Percentiles rank a stretch among this genome's conserved stretches.
Evolutionary conservation across 768 basidiomycete genomes (phyloP).

Genomic region (Panaeolus papilionaceus): DNA sequence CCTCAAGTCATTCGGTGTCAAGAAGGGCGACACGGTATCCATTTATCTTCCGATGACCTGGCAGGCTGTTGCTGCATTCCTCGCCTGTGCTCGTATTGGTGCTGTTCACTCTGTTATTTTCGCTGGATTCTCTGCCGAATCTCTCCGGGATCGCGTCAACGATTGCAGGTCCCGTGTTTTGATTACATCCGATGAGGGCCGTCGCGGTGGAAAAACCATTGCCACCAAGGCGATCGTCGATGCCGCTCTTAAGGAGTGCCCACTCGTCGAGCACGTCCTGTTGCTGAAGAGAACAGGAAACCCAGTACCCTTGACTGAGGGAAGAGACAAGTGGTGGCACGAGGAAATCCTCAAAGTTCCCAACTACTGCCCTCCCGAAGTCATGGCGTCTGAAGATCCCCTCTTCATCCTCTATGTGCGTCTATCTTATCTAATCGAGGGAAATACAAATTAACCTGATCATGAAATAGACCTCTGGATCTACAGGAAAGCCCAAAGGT

Average conservation of each 20-base stretch:
- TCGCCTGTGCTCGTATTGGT: constrained; percentile 96
- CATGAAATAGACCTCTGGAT: constrained; percentile 80
- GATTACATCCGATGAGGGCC: constrained; percentile 95
- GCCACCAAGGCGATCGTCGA: constrained; percentile 96
- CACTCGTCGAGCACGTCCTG: constrained; percentile 87
- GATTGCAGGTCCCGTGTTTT: constrained; percentile 92
- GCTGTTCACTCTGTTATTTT: constrained; percentile 98
- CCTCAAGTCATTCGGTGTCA: constrained; percentile 86
- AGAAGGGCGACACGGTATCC: constrained; percentile 95
- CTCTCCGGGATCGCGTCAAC: constrained; percentile 88
- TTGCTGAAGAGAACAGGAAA: constrained; percentile 90
- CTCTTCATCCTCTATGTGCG: constrained; percentile 98
- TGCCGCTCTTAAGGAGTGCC: constrained; percentile 84
- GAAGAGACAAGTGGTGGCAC: constrained; percentile 96
- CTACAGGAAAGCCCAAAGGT: constrained; percentile 96
- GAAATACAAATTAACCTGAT: constrained; percentile 16
- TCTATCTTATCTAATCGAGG: constrained; percentile 23
- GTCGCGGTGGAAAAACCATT: constrained; percentile 92
- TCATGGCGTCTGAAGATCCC: constrained; percentile 94
- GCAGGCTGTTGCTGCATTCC: constrained; percentile 96
- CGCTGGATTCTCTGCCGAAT: constrained; percentile 95
- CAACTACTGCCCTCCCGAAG: constrained; percentile 85
- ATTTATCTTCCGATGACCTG: constrained; percentile 94
- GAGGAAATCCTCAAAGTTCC: constrained; percentile 88
- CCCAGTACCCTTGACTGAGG: constrained; percentile 78